Evolutionary conservation across 2,329 filamentous ascomycete genomes (phyloP), one percentile per base, ranked within the genome.

Genomic region (Microsporum canis): DNA sequence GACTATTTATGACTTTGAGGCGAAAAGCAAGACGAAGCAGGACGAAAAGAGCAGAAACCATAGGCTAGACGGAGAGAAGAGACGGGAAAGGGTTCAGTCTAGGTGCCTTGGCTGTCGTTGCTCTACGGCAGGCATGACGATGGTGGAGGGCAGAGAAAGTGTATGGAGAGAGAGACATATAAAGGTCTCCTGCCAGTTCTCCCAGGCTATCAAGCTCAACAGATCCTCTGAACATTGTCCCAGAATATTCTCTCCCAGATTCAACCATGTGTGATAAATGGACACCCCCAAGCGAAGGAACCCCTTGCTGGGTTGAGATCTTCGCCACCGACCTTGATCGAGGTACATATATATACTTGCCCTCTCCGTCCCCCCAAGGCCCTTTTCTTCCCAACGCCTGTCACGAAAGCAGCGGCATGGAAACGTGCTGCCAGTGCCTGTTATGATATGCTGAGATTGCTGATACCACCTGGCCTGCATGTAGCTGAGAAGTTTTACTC

Each of bases 401-500:
- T 6, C 34, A 10, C 38, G 12, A 47, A 23, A 7, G 43, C 43
- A 45, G 43, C 5, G 27, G 17, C 8, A 47, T 29, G 43, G 43
- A 47, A 23, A 43, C 5, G 39, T 23, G 17, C 39, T 43, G 10
- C 39, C 39, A 43, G 14, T 43, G 14, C 2, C 14, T 6, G 5
- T 10, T 10, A 36, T 43, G 39, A 43, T 10, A 10, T 36, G 34
- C 17, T 59, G 5, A 14, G 31, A 27, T 55, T 23, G 45, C 45
- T 51, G 31, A 49, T 27, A 39, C 10, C 39, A 33, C 31, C 14
- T 27, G 27, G 23, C 36, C 17, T 14, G 39, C 14, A 17, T 39
- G 5, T 43, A 68, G 68, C 67, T 27, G 62, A 66, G 58, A 61
- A 45, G 27, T 69, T 69, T 59, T 69, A 68, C 55, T 51, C 51